Base-by-base conservation (phyloP, 768 basidiomycete species). In the Mycena galericulata region DNA sequence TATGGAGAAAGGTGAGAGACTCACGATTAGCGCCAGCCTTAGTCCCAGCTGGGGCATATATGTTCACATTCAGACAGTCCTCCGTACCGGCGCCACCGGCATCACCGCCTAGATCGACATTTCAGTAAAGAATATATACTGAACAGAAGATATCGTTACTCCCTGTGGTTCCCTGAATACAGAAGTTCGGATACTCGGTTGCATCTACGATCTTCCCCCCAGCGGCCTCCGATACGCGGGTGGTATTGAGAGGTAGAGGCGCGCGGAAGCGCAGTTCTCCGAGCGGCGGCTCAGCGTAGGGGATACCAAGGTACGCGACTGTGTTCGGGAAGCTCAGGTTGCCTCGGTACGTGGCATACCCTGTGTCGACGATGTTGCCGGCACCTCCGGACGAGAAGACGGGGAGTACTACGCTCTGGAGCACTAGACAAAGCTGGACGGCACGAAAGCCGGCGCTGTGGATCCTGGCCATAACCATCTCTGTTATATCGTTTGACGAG, bases 1-100 rank as follows among this genome's bases (percentile, higher is more conserved):
- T 43, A 18, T 17, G 18, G 14, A n/a, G 14, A n/a, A 62, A 51
- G 64, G 24, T 11, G 27, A 30, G 24, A 1, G 14, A 72, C 87
- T 71, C 66, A 89, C 88, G 71, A 34, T 87, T 83, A 67, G 84
- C 85, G 1, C 83, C 80, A 27, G 76, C 71, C 36, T 82, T 85
- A 4, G 85, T 83, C 9, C 83, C 82, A 8, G 80, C 77, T 3
- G 90, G 90, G 12, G 87, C 77, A 63, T 90, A 91, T 15, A 92
- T 82, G 73, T 91, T 89, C n/a, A 90, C 79, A 53, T 90, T 90
- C 36, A 91, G 76, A 69, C 89, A 91, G 68, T 91, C 89, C 77
- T 91, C 90, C 46, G 85, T 86, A 14, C 90, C 90, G 15, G 88
- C 88, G 30, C 90, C 89, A 53, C 90, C 89, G 26, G 85, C 82